A percentile compares a stretch with the other conserved stretches of the same genome.
These are phyloP conservation scores for Chaetomium globosum DNA, from an alignment of 2,329 filamentous ascomycete species.

Conservation along the genomic window DNA sequence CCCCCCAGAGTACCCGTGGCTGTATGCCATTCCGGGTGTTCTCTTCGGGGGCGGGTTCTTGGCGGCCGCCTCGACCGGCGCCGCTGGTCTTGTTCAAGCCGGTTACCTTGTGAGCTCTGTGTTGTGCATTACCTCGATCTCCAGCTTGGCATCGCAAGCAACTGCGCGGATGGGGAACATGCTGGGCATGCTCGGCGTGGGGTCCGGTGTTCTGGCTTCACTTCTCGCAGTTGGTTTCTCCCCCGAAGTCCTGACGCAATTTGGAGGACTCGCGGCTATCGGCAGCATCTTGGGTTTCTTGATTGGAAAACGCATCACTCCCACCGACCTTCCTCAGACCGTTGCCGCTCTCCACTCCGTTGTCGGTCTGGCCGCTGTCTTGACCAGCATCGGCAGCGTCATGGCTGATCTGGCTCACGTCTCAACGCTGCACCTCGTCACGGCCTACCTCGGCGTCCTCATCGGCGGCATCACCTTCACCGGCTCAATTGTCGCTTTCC, in stretches of 20 bases:
- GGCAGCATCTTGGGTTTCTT: slow-evolving; percentile 69
- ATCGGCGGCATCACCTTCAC: slow-evolving; percentile 91
- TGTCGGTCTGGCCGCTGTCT: slow-evolving; percentile 82
- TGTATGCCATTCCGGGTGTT: slow-evolving; percentile 76
- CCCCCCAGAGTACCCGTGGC: slow-evolving; percentile 83
- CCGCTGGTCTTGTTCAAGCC: slow-evolving; percentile 81
- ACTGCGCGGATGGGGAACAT: slow-evolving; percentile 85
- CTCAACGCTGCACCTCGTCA: slow-evolving; percentile 79
- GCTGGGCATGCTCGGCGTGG: slow-evolving; percentile 82
- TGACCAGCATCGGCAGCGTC: slow-evolving; percentile 86
- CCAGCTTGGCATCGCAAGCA: slow-evolving; percentile 76
- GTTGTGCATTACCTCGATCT: slow-evolving; percentile 82
- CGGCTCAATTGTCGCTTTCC: slow-evolving; percentile 83
- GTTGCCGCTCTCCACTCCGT: slow-evolving; percentile 88
- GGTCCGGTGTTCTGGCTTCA: slow-evolving; percentile 79
- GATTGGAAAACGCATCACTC: slow-evolving; percentile 84
- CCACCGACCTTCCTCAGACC: slow-evolving; percentile 84
- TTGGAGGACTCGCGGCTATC: slow-evolving; percentile 71
- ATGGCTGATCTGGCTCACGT: slow-evolving; percentile 71
- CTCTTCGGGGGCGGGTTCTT: slow-evolving; percentile 81
- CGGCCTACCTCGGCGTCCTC: slow-evolving; percentile 81
- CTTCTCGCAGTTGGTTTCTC: slow-evolving; percentile 79
- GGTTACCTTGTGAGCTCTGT: slow-evolving; percentile 84
- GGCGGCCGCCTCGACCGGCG: slow-evolving; percentile 76
- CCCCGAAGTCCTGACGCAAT: slow-evolving; percentile 76